phyloP scores from a whole-genome alignment of 2,329 filamentous ascomycete species.

The Stachybotrys echinatus region DNA sequence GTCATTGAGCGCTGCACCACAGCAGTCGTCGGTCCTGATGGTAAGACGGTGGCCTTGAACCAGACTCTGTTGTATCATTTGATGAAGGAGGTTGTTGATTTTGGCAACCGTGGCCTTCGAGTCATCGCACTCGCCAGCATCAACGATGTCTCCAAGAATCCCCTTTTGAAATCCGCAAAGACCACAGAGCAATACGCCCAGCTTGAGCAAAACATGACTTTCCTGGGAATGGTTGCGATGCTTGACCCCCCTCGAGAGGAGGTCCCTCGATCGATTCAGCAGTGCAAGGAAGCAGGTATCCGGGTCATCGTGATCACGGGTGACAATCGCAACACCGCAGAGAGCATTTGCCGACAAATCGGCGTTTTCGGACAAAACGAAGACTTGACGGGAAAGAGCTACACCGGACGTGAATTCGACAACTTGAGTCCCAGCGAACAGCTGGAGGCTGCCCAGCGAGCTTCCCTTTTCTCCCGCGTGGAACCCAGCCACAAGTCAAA shows the following conservation, averaged over 20 bases:
- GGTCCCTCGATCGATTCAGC: conserved; percentile 76
- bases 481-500: conserved; percentile 97
- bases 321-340: conserved; percentile 95
- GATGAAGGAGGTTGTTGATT: conserved; percentile 75
- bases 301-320: conserved; percentile 97
- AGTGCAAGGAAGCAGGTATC: conserved; percentile 91
- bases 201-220: conserved; percentile 89
- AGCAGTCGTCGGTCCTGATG: conserved; percentile 70
- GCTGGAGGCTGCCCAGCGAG: conserved; percentile 75
- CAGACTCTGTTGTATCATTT: conserved; percentile 66
- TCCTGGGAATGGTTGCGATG: conserved; percentile 93
- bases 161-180: conserved; percentile 69
- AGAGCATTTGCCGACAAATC: conserved; percentile 96
- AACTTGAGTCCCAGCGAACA: conserved; percentile 73
- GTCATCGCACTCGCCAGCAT: conserved; percentile 89
- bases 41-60: conserved; percentile 69
- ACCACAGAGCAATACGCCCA: conserved; percentile 78
- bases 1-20: conserved; percentile 89
- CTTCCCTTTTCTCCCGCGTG: conserved; percentile 91
- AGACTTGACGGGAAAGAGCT: conserved; percentile 86
- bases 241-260: conserved; percentile 92
- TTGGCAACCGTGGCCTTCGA: conserved; percentile 87
- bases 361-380: conserved; percentile 82
- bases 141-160: conserved; percentile 66
- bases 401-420: conserved; percentile 92